phyloP scores from a whole-genome alignment of 2,329 filamentous ascomycete species.

The Lecanoromycetidae sp. region DNA sequence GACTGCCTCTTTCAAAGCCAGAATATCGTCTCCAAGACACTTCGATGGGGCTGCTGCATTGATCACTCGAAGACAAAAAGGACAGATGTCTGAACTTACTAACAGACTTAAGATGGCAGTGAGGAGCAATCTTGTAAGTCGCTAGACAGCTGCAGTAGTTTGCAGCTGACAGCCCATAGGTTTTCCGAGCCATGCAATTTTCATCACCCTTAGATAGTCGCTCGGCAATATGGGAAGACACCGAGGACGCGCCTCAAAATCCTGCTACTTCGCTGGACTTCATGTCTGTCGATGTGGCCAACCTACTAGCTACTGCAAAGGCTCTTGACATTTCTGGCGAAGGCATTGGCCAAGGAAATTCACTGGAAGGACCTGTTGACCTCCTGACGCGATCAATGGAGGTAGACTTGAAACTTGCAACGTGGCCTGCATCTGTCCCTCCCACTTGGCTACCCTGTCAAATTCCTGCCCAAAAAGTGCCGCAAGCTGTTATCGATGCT shows the following conservation, averaged over 20 bases:
- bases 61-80: conserved; percentile 8
- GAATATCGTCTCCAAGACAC: conserved; percentile 9
- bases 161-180: neutral
- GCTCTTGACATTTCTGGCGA: neutral
- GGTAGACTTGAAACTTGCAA: conserved; percentile 2
- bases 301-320: conserved; percentile 7
- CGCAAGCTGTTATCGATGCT: conserved; percentile 13
- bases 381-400: conserved; percentile 5
- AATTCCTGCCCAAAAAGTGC: conserved; percentile 7
- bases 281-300: conserved; percentile 14
- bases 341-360: neutral
- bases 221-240: conserved; percentile 11
- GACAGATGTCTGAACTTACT: conserved; percentile 4
- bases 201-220: conserved; percentile 3
- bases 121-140: conserved; percentile 11
- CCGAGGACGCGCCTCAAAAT: conserved; percentile 4
- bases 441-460: conserved; percentile 12
- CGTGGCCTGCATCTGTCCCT: conserved; percentile 12
- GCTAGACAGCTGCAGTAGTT: neutral
- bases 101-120: conserved; percentile 11
- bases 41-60: conserved; percentile 15
- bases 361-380: neutral
- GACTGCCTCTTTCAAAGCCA: conserved; percentile 1
- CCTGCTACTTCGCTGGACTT: conserved; percentile 10
- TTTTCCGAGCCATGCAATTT: conserved; percentile 7